These are phyloP conservation scores for Hura crepitans DNA, from an alignment of 441 rosid species.

Conservation along the genomic window DNA sequence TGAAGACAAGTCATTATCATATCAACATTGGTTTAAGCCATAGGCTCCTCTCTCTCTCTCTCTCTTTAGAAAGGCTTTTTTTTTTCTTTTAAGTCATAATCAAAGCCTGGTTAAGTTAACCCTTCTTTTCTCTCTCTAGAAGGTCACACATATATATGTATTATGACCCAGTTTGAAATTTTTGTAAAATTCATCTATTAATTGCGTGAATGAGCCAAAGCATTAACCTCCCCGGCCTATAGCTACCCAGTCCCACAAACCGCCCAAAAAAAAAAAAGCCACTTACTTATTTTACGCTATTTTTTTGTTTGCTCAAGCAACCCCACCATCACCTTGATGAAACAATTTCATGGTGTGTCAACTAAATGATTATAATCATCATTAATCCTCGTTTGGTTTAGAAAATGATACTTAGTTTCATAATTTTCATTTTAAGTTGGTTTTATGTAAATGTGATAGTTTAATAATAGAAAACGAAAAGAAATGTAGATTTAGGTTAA, in stretches of 20 bases:
- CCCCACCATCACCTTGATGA: conserved; percentile 10
- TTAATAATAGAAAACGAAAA: too few species aligned
- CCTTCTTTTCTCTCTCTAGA: conserved; percentile 11
- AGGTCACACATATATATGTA: background rate
- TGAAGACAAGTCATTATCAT: conserved; percentile 32
- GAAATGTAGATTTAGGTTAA: too few species aligned
- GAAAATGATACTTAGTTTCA: too few species aligned
- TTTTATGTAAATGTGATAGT: too few species aligned
- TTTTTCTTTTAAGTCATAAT: conserved; percentile 19
- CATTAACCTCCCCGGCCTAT: conserved; percentile 19
- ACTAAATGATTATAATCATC: too few species aligned
- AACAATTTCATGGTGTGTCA: background rate
- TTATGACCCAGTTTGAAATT: conserved; percentile 17
- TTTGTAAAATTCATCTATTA: conserved; percentile 1
- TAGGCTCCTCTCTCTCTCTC: background rate
- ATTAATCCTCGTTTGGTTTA: too few species aligned
- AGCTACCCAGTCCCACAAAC: conserved; percentile 43
- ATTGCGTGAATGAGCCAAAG: conserved; percentile 22
- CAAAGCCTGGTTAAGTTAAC: conserved; percentile 26
- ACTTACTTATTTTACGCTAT: conserved; percentile 34
- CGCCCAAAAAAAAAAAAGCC: conserved; percentile 38
- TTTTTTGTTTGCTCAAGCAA: conserved; percentile 31
- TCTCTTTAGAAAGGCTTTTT: conserved; percentile 23
- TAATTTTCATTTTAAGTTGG: background rate
- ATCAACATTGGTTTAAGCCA: conserved; percentile 6